These are phyloP conservation scores for Aaosphaeria pasadenensis DNA, from an alignment of 2,329 filamentous ascomycete species.

Conservation along the genomic window DNA sequence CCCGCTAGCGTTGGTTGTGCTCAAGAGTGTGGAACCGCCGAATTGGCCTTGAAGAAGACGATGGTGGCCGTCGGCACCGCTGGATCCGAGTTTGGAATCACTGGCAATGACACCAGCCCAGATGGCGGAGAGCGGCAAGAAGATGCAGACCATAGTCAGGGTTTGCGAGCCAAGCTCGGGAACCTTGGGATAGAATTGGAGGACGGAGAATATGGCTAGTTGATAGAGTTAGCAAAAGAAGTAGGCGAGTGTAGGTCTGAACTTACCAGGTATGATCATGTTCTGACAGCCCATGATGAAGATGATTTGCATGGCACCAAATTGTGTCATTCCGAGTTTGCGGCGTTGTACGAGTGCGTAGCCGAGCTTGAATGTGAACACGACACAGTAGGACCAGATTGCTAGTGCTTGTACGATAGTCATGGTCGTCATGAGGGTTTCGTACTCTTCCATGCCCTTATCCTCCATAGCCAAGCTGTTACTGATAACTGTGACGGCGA, in stretches of 20 bases:
- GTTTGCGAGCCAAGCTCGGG: conserved; percentile 55
- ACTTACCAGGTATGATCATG: conserved; percentile 59
- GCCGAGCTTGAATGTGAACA: conserved; percentile 62
- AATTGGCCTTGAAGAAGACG: conserved; percentile 22
- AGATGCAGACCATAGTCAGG: conserved; percentile 59
- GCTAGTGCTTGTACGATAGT: conserved; percentile 54
- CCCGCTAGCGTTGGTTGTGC: conserved; percentile 1
- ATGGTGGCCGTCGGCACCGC: conserved; percentile 23
- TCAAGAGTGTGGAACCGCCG: conserved; percentile 9
- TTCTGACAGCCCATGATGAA: conserved; percentile 68
- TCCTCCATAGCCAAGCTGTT: conserved; percentile 37
- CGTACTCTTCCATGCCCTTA: conserved; percentile 19
- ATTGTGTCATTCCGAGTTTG: conserved; percentile 57
- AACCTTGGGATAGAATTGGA: conserved; percentile 52
- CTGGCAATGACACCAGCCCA: conserved; percentile 52
- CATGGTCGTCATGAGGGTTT: conserved; percentile 29
- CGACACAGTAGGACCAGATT: conserved; percentile 60
- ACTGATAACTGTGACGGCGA: conserved; percentile 52
- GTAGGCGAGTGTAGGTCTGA: neutral
- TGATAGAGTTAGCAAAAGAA: no score
- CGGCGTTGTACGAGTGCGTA: conserved; percentile 56
- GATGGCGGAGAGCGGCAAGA: conserved; percentile 63
- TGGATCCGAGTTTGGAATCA: conserved; percentile 15
- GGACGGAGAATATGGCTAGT: conserved; percentile 58
- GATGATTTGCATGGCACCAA: conserved; percentile 64